Percentiles rank a stretch among this genome's conserved stretches.
phyloP scores from a whole-genome alignment of 2,329 filamentous ascomycete species.

The Fusarium hainanense region DNA sequence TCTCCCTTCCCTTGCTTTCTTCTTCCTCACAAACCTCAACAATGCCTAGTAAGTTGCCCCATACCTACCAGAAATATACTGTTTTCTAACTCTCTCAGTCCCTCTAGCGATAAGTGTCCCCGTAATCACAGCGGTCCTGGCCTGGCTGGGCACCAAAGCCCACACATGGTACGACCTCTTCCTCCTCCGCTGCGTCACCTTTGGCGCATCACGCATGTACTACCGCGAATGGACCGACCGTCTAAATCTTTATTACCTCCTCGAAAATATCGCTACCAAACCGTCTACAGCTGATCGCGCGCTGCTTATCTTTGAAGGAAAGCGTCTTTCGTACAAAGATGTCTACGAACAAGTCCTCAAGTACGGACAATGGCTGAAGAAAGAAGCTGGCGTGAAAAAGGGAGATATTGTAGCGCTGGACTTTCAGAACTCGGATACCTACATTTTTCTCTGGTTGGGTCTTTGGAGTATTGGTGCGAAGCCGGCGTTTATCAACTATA shows the following conservation, averaged over 20 bases:
- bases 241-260: slow-evolving; percentile 77
- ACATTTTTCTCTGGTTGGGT: slow-evolving; percentile 79
- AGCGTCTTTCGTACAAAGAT: slow-evolving; percentile 78
- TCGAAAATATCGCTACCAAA: slow-evolving; percentile 73
- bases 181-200: slow-evolving; percentile 66
- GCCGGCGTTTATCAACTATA: slow-evolving; percentile 91
- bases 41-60: slow-evolving; percentile 34
- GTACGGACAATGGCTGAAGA: slow-evolving; percentile 80
- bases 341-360: slow-evolving; percentile 76
- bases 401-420: slow-evolving; percentile 84
- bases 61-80: neutral
- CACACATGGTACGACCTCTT: slow-evolving; percentile 73
- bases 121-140: slow-evolving; percentile 73
- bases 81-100: slow-evolving; percentile 50
- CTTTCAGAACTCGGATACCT: slow-evolving; percentile 83
- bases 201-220: slow-evolving; percentile 56
- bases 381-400: slow-evolving; percentile 69
- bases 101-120: slow-evolving; percentile 67
- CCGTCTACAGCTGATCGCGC: slow-evolving; percentile 62
- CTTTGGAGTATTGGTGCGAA: slow-evolving; percentile 86
- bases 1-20: neutral
- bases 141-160: slow-evolving; percentile 81
- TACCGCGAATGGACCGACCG: slow-evolving; percentile 67
- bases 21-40: neutral
- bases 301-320: slow-evolving; percentile 76